Conservation (phyloP, 2,329 filamentous ascomycete genomes). For the Stromatinia cepivora region DNA sequence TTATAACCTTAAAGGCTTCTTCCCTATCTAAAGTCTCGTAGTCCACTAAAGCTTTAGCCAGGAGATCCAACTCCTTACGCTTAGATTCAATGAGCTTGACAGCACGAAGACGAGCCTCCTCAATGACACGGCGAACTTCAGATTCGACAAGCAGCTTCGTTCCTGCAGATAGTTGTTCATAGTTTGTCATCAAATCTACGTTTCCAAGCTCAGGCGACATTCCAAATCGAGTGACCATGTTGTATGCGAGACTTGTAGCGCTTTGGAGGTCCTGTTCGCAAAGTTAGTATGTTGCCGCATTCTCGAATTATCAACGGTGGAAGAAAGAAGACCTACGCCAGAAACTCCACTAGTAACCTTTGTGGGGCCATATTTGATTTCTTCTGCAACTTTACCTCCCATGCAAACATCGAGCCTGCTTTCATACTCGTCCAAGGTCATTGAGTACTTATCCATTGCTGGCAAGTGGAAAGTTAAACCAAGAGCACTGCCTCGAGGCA, state of each 20-base stretch:
- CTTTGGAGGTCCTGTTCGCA: conserved; percentile 69
- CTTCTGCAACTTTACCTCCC: conserved; percentile 86
- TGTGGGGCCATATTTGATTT: conserved; percentile 88
- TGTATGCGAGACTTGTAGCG: conserved; percentile 80
- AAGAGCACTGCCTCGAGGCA: conserved; percentile 82
- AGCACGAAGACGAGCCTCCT: conserved; percentile 77
- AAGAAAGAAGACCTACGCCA: conserved; percentile 54
- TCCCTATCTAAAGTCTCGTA: conserved; percentile 90
- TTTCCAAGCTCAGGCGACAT: conserved; percentile 89
- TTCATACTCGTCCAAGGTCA: conserved; percentile 80
- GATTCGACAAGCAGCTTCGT: conserved; percentile 84
- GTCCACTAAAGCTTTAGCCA: conserved; percentile 86
- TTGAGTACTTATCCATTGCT: conserved; percentile 89
- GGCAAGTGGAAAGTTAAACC: conserved; percentile 87
- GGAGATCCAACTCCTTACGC: conserved; percentile 79
- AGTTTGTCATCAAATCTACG: conserved; percentile 81
- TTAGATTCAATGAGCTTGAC: conserved; percentile 68
- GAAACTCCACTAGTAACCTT: conserved; percentile 88
- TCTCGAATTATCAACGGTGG: background rate
- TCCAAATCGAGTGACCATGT: conserved; percentile 84
- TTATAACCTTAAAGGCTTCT: conserved; percentile 88
- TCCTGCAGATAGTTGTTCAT: conserved; percentile 77
- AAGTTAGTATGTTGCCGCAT: conserved; percentile 38
- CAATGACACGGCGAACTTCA: conserved; percentile 82
- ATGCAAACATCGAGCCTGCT: conserved; percentile 77